Evolutionary conservation across 257 asterid genomes (phyloP).

Genomic region (Schizonepeta tenuifolia): DNA sequence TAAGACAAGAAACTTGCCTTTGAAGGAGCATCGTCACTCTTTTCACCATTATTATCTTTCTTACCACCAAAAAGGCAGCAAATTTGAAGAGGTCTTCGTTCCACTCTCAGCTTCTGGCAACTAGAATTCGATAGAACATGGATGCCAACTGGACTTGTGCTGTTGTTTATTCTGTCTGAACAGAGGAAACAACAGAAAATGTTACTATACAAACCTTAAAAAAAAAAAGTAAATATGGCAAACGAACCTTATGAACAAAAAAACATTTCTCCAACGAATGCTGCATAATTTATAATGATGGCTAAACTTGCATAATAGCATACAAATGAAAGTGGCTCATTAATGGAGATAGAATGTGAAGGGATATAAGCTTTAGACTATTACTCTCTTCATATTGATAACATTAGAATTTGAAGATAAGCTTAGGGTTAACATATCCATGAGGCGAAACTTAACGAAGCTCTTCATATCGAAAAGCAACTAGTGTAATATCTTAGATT

Average conservation of each 20-base stretch:
- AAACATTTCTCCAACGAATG: background rate
- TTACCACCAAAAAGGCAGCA: conserved; percentile 63
- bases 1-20: conserved; percentile 47
- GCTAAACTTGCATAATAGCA: conserved; percentile 10
- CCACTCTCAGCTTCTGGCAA: conserved; percentile 28
- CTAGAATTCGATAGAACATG: conserved; percentile 21
- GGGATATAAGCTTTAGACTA: background rate
- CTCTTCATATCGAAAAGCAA: background rate
- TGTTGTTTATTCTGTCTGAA: conserved; percentile 39
- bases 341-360: background rate
- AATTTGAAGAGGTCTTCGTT: conserved; percentile 35
- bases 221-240: conserved; percentile 3
- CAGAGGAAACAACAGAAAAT: background rate
- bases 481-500: no score
- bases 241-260: background rate
- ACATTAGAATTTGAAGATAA: background rate
- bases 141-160: conserved; percentile 18
- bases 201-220: background rate
- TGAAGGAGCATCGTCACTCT: conserved; percentile 54
- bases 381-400: background rate
- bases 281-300: background rate
- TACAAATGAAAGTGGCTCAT: background rate
- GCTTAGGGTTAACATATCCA: background rate
- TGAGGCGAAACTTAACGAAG: background rate
- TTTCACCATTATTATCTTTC: conserved; percentile 52